Evolutionary conservation across 139 green algal genomes (phyloP).

Genomic region (Coelastrella sp.): DNA sequence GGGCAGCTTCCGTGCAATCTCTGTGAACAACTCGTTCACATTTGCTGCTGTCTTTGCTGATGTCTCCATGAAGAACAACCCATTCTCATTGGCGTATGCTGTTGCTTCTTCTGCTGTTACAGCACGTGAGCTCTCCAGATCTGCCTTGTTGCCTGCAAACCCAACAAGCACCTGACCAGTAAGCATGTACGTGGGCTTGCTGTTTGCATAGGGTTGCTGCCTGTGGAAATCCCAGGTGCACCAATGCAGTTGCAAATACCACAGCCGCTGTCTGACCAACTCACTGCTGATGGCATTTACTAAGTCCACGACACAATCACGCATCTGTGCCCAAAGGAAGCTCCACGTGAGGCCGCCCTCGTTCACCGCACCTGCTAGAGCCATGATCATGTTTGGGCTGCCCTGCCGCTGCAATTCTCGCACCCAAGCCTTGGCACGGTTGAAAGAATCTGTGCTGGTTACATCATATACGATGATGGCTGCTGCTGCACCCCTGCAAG

Average conservation of each 20-base stretch:
- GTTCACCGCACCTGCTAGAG: constrained; percentile 82
- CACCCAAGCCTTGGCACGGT: constrained; percentile 96
- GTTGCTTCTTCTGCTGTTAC: constrained; percentile 80
- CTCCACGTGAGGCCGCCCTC: no score
- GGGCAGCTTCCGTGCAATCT: constrained; percentile 82
- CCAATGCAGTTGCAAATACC: no score
- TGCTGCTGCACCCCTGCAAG: constrained; percentile 89
- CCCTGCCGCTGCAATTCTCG: constrained; percentile 90
- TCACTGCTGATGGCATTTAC: no score
- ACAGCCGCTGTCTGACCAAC: no score
- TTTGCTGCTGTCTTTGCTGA: constrained; percentile 92
- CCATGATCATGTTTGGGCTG: constrained; percentile 96
- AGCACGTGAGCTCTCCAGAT: constrained; percentile 81
- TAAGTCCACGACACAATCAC: no score
- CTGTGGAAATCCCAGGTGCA: no score
- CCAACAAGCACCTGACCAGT: no score
- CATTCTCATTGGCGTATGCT: constrained; percentile 89
- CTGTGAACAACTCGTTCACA: constrained; percentile 89
- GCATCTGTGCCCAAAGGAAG: no score
- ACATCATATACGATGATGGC: constrained; percentile 91
- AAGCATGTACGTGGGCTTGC: no score
- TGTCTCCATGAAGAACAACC: constrained; percentile 92
- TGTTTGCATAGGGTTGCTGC: no score
- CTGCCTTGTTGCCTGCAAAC: constrained; percentile 93
- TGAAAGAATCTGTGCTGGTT: constrained; percentile 87